Base-by-base conservation (phyloP, 352 stramenopile species). In the Phytophthora vignae region DNA sequence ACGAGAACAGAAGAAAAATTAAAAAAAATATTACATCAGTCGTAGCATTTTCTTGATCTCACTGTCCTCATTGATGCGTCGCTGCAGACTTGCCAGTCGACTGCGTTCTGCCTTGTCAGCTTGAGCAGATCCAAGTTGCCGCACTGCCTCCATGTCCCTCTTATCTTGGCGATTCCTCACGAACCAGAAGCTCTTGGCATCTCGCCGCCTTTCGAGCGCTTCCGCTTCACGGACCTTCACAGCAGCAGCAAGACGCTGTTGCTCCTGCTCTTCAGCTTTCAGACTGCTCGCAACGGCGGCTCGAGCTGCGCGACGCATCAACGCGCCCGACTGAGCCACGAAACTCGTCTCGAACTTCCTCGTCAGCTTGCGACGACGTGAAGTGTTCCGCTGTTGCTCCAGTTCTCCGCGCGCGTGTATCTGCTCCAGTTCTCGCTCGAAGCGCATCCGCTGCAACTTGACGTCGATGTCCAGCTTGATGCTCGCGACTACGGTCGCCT, bases 151-250 rank as follows among this genome's bases (percentile, higher is more conserved):
- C 55, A 75, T 56, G 0, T 75, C 64, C 9, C 69, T 62, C 59
- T 89, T 90, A 14, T 71, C 55, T 1, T 74, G 74, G 46, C 90
- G 84, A 69, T 93, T 92, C 48, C 55, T 68, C 8, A 90, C 79
- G 25, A 92, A 93, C 63, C 81, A 87, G 58, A 86, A 88, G 65
- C 84, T 92, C 53, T 93, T 91, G 29, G 82, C 81, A 53, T 92
- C 81, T 52, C 84, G 81, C 0, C 86, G 81, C 2, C 80, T 68
- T 3, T 69, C 73, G 1, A 79, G 52, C 0, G 76, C 76, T 42
- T 90, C 83, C 21, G 65, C 60, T 27, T 88, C 83, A 2, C 73
- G 75, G 4, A 74, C 17, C 15, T 71, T 75, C 1, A 88, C 71
- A 21, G 68, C 52, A 1, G 55, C 58, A 0, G 73, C 44, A 36